Conservation (phyloP, 345 rosid genomes). For the Eucalyptus polyanthemos region DNA sequence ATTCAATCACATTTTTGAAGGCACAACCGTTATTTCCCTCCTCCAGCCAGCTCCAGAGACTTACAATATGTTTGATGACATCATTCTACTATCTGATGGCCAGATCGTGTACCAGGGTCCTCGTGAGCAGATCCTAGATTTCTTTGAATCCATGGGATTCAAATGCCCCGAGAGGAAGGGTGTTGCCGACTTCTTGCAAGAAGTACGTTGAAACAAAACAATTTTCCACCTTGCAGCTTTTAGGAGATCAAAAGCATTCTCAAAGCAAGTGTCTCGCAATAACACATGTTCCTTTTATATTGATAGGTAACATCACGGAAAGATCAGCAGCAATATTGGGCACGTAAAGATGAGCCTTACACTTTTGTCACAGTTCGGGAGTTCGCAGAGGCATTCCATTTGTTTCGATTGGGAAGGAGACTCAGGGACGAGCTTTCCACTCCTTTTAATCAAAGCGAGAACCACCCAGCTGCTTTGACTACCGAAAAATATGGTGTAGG, state of each 20-base stretch:
- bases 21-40: slow-evolving; percentile 59
- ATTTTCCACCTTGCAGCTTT: neutral
- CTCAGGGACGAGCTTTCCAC: slow-evolving; percentile 28
- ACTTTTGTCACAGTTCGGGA: slow-evolving; percentile 43
- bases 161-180: slow-evolving; percentile 75
- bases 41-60: slow-evolving; percentile 88
- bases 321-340: slow-evolving; percentile 81
- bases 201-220: slow-evolving; percentile 20
- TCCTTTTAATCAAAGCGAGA: slow-evolving; percentile 47
- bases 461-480: slow-evolving; percentile 72
- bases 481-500: slow-evolving; percentile 43
- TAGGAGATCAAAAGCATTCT: neutral
- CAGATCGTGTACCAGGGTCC: slow-evolving; percentile 73
- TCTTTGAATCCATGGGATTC: slow-evolving; percentile 62
- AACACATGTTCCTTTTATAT: neutral
- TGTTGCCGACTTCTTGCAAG: slow-evolving; percentile 78
- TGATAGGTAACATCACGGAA: slow-evolving; percentile 73
- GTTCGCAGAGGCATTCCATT: slow-evolving; percentile 60
- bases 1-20: slow-evolving; percentile 36
- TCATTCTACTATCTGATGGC: slow-evolving; percentile 67
- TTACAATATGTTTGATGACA: slow-evolving; percentile 61
- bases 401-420: slow-evolving; percentile 41
- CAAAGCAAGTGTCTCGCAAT: neutral
- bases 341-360: slow-evolving; percentile 39
- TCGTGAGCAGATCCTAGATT: slow-evolving; percentile 38